These are phyloP conservation scores for Sporothrix curviconia DNA, from an alignment of 2,329 filamentous ascomycete species.

Conservation along the genomic window DNA sequence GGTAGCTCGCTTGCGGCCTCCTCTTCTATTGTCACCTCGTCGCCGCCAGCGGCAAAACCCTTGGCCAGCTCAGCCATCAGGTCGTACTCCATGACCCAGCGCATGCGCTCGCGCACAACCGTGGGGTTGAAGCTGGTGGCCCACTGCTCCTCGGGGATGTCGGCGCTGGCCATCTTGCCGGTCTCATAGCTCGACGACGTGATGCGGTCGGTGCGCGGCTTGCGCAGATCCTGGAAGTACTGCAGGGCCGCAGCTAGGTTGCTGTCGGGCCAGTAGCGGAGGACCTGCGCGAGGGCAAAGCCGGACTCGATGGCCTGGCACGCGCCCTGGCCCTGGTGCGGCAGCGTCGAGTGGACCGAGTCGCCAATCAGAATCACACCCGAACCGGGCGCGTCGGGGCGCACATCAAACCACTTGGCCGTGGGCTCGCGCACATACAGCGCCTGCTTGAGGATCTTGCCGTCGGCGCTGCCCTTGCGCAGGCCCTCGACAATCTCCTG, in stretches of 20 bases:
- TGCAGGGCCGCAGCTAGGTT: constrained; percentile 13
- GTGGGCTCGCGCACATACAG: constrained; percentile 28
- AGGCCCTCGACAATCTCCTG: constrained; percentile 37
- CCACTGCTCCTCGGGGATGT: constrained; percentile 18
- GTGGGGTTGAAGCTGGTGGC: constrained; percentile 10
- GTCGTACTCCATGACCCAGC: constrained; percentile 19
- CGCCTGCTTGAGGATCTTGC: constrained; percentile 22
- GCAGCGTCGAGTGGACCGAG: constrained; percentile 49
- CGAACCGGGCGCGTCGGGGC: constrained; percentile 40
- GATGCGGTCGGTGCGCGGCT: constrained; percentile 17
- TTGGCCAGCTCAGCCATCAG: constrained; percentile 16
- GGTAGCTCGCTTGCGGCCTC: no score
- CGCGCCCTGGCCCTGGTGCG: constrained; percentile 43
- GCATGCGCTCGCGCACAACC: constrained; percentile 17
- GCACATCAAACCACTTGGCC: constrained; percentile 39
- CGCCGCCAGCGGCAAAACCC: not conserved
- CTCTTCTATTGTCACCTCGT: not conserved
- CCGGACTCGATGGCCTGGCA: constrained; percentile 38
- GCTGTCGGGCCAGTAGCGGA: constrained; percentile 19
- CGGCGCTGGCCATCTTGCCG: constrained; percentile 19
- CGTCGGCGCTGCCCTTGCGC: constrained; percentile 31
- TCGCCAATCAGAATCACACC: constrained; percentile 47
- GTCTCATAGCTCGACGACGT: constrained; percentile 18
- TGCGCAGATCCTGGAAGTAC: constrained; percentile 18
- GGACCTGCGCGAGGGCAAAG: constrained; percentile 26